Base-by-base conservation (phyloP, 768 basidiomycete genomes). In the Phaffia tasmanica region DNA sequence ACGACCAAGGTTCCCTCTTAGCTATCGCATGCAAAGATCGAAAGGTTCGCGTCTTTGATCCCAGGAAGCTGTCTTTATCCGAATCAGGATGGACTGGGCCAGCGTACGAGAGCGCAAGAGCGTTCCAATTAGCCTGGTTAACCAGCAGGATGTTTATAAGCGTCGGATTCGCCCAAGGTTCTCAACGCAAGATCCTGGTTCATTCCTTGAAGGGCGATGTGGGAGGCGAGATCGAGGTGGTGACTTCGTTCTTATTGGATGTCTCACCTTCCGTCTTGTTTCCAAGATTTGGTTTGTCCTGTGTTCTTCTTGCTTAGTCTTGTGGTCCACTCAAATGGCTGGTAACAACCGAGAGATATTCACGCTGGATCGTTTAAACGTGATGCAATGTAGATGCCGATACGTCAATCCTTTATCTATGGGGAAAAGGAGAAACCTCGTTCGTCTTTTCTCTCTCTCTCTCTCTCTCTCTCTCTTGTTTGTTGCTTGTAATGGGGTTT, bases 191-290 rank as follows among this genome's bases (percentile, higher is more conserved):
- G 62, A 70, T 78, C 63, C 72, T 74, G 51, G 70, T 77, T 15
- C 75, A 76, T 69, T 2, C 48, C 3, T 50, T 75, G 35, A 42
- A 42, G 35, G 35, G 35, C 54, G 35, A 54, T 18, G 23, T 21
- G 23, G 69, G 35, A 42, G 35, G 65, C 21, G 64, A 57, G 15
- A 68, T 75, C 49, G 53, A 69, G 32, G 69, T 67, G 11, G 29
- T 73, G 5, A 67, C 65, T 15, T 70, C 70, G 30, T 55, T 71
- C 2, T 68, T 68, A 7, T 72, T 79, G 51, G 77, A 79, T 62
- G 73, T 77, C 27, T 77, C 77, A 1, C 77, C 77, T 0, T 73
- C 76, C 0, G 73, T 76, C 2, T 72, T 79, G 7, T 76, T 76
- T 70, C 77, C 77, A 4, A 67, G 69, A 50, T 75, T 72, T 66